A percentile compares a stretch with the other conserved stretches of the same genome.
phyloP scores from a whole-genome alignment of 805 yeast genomes.

The Wickerhamomyces chambardii region DNA sequence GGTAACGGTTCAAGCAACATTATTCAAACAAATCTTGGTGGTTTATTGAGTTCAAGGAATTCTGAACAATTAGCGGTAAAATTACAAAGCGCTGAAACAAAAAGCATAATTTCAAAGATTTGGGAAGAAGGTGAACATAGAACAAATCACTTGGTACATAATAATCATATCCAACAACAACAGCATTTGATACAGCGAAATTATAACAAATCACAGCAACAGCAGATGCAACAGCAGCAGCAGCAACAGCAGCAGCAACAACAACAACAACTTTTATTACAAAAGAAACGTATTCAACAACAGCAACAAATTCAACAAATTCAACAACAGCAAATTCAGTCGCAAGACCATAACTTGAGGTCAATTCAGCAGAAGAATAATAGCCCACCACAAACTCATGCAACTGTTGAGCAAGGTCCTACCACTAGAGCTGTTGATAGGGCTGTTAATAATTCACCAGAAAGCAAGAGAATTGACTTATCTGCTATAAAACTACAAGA shows the following conservation, averaged over 20 bases:
- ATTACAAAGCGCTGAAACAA: not conserved
- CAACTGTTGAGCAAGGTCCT: conserved; percentile 16
- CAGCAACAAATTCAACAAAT: conserved; percentile 2
- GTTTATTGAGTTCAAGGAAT: too few species aligned
- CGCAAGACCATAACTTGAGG: not conserved
- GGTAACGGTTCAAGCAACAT: too few species aligned
- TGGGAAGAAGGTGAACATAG: conserved; percentile 13
- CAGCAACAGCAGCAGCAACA: conserved; percentile 7
- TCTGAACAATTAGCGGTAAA: not conserved
- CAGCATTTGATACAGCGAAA: conserved; percentile 1
- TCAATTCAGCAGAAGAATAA: too few species aligned
- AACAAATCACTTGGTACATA: conserved; percentile 1
- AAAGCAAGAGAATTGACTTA: conserved; percentile 16
- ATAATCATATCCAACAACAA: conserved; percentile 7
- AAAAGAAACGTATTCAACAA: conserved; percentile 2
- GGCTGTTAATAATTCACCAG: conserved; percentile 13
- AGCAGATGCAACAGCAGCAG: conserved; percentile 6
- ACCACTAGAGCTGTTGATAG: conserved; percentile 33
- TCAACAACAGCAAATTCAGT: conserved; percentile 2
- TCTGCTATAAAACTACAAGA: conserved; percentile 14
- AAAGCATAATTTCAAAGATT: conserved; percentile 3
- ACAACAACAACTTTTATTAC: conserved; percentile 3
- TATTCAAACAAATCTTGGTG: too few species aligned
- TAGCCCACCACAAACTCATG: too few species aligned
- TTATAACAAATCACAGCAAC: conserved; percentile 1